phyloP scores from a whole-genome alignment of 2,329 filamentous ascomycete species.

The Ophiostoma tasmaniense region DNA sequence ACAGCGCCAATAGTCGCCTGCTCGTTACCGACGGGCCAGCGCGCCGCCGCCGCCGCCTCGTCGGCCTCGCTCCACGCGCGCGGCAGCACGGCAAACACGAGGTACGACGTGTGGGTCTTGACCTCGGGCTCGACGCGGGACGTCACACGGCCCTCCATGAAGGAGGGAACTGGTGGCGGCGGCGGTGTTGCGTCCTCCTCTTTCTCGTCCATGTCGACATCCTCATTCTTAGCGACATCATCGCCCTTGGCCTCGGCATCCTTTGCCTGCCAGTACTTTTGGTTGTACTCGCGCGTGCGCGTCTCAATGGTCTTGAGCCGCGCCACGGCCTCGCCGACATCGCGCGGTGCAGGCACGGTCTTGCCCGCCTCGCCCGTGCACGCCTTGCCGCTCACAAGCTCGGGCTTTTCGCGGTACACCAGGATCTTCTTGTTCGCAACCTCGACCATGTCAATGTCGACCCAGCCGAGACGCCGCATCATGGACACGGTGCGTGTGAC shows the following conservation, averaged over 20 bases:
- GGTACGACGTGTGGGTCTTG: slow-evolving; percentile 94
- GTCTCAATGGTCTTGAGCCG: slow-evolving; percentile 66
- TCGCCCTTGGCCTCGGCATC: slow-evolving; percentile 16
- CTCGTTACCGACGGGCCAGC: slow-evolving; percentile 54
- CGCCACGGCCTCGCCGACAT: slow-evolving; percentile 69
- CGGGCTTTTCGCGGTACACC: slow-evolving; percentile 71
- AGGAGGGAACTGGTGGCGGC: slow-evolving; percentile 42
- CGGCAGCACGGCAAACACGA: slow-evolving; percentile 88
- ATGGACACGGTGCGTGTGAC: slow-evolving; percentile 76
- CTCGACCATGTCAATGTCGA: slow-evolving; percentile 89
- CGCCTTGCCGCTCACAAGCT: slow-evolving; percentile 55
- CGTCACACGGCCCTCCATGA: slow-evolving; percentile 67
- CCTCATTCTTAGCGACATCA: slow-evolving; percentile 11
- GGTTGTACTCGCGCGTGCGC: slow-evolving; percentile 53
- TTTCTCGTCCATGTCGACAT: slow-evolving; percentile 18
- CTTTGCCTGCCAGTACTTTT: slow-evolving; percentile 18
- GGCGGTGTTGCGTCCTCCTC: slow-evolving; percentile 21
- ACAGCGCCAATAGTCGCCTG: slow-evolving; percentile 44
- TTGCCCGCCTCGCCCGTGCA: slow-evolving; percentile 46
- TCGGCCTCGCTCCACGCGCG: slow-evolving; percentile 76
- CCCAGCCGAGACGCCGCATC: slow-evolving; percentile 76
- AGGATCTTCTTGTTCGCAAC: slow-evolving; percentile 72
- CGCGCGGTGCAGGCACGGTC: slow-evolving; percentile 47
- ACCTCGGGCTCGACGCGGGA: slow-evolving; percentile 80
- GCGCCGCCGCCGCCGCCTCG: slow-evolving; percentile 57